Evolutionary conservation across 371 early-diverging fungal species (phyloP).

Genomic region (Astathelohania contejeani): DNA sequence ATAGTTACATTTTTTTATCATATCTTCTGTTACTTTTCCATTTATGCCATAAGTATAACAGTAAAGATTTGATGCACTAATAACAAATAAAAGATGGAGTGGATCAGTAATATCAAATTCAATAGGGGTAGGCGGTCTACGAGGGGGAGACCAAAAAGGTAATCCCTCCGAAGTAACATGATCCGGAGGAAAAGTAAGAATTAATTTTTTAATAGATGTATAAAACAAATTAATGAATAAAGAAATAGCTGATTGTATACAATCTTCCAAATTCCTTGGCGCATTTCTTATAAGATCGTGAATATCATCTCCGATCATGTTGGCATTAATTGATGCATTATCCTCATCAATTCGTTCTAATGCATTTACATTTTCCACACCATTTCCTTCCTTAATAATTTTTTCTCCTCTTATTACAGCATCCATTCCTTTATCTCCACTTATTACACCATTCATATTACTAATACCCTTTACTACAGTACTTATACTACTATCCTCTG

Average conservation of each 20-base stretch:
- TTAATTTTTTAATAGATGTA: conserved; percentile 36
- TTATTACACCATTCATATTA: conserved; percentile 12
- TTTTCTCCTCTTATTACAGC: background rate
- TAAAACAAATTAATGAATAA: conserved; percentile 36
- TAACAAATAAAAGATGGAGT: conserved; percentile 72
- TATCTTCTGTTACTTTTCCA: conserved; percentile 53
- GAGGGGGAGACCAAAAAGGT: conserved; percentile 95
- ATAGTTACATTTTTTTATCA: conserved; percentile 57
- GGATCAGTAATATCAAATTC: conserved; percentile 53
- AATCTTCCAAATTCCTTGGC: conserved; percentile 64
- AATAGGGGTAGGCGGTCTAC: conserved; percentile 71
- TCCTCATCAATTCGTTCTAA: conserved; percentile 1
- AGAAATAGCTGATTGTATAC: conserved; percentile 26
- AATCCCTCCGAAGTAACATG: conserved; percentile 59
- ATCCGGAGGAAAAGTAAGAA: conserved; percentile 57
- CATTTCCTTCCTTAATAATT: conserved; percentile 1
- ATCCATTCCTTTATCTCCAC: background rate
- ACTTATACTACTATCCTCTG: too few relatives aligned
- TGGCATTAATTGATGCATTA: background rate
- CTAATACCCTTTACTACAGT: conserved; percentile 5
- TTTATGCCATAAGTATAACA: background rate
- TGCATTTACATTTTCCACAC: conserved; percentile 4
- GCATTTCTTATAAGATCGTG: conserved; percentile 77
- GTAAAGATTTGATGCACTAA: conserved; percentile 70
- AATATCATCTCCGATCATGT: conserved; percentile 72